These are phyloP conservation scores for Glebionis coronaria DNA, from an alignment of 129 eudicot species.

Conservation along the genomic window DNA sequence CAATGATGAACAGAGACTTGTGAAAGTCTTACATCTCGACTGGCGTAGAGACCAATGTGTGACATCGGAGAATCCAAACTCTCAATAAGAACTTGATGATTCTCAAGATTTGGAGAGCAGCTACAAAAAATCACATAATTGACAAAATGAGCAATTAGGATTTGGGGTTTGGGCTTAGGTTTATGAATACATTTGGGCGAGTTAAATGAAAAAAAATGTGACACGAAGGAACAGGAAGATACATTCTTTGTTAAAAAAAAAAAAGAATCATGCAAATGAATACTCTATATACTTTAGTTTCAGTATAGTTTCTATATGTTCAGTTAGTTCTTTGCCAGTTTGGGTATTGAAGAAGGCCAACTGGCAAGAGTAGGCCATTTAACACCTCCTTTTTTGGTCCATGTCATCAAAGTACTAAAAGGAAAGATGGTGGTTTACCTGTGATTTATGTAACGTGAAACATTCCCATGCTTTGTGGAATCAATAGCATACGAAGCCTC, in stretches of 20 bases:
- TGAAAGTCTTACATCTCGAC: slow-evolving; percentile 66
- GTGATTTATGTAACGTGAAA: slow-evolving; percentile 90
- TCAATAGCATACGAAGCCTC: slow-evolving; percentile 73
- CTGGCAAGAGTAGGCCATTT: background rate
- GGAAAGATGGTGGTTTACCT: slow-evolving; percentile 43
- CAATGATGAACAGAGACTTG: slow-evolving; percentile 1
- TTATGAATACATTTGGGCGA: background rate
- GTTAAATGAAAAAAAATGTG: background rate
- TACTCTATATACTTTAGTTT: too few relatives aligned
- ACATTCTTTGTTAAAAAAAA: background rate
- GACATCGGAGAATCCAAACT: slow-evolving; percentile 86
- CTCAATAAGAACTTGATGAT: slow-evolving; percentile 93
- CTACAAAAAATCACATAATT: slow-evolving; percentile 37
- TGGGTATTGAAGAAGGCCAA: background rate
- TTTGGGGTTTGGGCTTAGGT: background rate
- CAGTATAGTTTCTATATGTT: background rate
- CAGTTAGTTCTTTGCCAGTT: background rate
- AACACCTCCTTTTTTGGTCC: background rate
- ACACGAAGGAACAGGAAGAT: background rate
- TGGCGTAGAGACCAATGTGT: slow-evolving; percentile 87
- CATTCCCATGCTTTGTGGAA: slow-evolving; percentile 80
- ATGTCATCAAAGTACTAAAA: background rate
- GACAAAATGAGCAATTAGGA: slow-evolving; percentile 4
- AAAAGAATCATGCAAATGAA: background rate
- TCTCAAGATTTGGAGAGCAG: slow-evolving; percentile 91